phyloP scores from a whole-genome alignment of 257 asterid species.

The Capsicum baccatum region DNA sequence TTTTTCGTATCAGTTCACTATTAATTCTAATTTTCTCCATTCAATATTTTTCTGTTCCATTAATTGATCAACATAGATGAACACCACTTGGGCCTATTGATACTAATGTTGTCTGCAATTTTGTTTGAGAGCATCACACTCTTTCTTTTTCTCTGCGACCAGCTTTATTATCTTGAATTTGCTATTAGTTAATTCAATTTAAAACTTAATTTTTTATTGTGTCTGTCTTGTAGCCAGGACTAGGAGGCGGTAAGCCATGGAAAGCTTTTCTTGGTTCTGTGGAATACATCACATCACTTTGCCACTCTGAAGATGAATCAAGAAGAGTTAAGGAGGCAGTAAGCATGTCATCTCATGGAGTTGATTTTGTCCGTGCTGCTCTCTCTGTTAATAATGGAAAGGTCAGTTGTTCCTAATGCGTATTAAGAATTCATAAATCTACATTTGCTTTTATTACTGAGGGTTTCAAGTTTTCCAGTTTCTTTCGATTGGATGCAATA shows the following conservation, averaged over 20 bases:
- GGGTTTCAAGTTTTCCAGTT: background rate
- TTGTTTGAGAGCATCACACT: conserved; percentile 12
- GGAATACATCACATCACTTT: conserved; percentile 88
- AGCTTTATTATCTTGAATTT: background rate
- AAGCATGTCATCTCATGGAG: conserved; percentile 72
- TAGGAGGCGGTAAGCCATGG: conserved; percentile 75
- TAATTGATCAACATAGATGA: background rate
- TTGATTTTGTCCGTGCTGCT: conserved; percentile 88
- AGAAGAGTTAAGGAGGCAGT: conserved; percentile 73
- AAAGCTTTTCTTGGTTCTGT: conserved; percentile 95
- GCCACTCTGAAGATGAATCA: conserved; percentile 72
- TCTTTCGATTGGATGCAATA: conserved; percentile 8
- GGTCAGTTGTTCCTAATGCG: conserved; percentile 41
- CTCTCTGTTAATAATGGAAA: conserved; percentile 78
- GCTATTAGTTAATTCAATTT: conserved; percentile 18
- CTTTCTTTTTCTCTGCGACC: background rate
- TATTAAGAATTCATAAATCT: background rate
- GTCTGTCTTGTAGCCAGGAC: conserved; percentile 70
- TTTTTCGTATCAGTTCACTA: background rate
- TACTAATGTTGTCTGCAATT: conserved; percentile 23
- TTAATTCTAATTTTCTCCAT: background rate
- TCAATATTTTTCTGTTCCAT: background rate
- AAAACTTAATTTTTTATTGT: conserved; percentile 31
- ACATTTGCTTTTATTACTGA: background rate
- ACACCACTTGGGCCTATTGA: conserved; percentile 1